Base-by-base conservation (phyloP, 495 filamentous ascomycete genomes). In the Podospora appendiculata region DNA sequence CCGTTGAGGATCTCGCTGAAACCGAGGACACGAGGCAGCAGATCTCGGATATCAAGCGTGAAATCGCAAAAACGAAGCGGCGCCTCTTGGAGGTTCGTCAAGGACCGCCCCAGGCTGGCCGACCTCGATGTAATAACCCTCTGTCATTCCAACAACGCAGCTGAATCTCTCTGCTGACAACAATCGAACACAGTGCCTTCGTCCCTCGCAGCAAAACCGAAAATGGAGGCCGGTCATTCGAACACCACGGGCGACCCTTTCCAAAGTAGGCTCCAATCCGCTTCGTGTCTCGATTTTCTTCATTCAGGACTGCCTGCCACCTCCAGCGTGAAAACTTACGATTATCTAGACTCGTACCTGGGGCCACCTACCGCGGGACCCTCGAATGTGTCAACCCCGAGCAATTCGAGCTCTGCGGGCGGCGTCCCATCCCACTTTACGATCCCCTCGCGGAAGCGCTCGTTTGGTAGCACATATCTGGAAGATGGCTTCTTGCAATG, bases 401-500 rank as follows among this genome's bases (percentile, higher is more conserved):
- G 48, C 18, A 10, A 6, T 17, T 56, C 53, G 34, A 55, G 45
- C 46, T 13, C 46, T 1, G 40, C 53, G 19, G 33, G 18, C 10
- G 52, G 45, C 8, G 14, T 34, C 9, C 16, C 17, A 5, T 48
- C 45, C 9, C 17, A 18, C 36, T 36, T 18, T 10, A 8, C 36
- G 17, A 36, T 51, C 11, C 47, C 58, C 32, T 51, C 59, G 10
- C 54, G 69, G 58, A 75, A 75, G 47, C 67, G 72, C 39, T 62
- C 63, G 2, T 58, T 69, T 44, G 59, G 55, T 39, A 64, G 53
- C 47, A 51, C 62, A 16, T 32, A 61, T 47, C 51, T 64, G 41
- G 56, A 44, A 35, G 58, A 44, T 41, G 54, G 36, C 34, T 35
- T 35, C 25, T 50, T 32, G 3, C 48, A 34, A n/a, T 35, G 43